phyloP scores from a whole-genome alignment of 345 rosid genomes.

The Syzygium jambos region DNA sequence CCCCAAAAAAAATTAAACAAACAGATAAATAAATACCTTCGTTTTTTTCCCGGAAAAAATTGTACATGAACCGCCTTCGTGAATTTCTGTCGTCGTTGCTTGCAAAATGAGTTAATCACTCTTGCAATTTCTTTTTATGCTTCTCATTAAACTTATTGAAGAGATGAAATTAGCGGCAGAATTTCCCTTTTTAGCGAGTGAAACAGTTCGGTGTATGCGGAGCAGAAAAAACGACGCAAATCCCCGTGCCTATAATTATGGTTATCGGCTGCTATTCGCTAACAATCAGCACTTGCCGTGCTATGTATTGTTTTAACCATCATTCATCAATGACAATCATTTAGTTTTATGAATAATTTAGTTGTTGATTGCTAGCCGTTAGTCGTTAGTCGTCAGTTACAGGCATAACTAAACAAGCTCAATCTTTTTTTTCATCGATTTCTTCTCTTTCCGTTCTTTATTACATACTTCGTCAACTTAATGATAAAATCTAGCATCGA shows the following conservation, averaged over 20 bases:
- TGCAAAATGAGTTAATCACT: not conserved
- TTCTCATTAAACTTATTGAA: not conserved
- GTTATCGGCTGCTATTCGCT: not conserved
- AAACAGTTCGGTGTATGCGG: not conserved
- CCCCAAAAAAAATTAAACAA: not conserved
- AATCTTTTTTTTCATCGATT: not conserved
- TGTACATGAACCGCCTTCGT: not conserved
- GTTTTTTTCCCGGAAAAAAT: not conserved
- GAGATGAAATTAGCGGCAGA: not conserved
- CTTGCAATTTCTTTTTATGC: not conserved
- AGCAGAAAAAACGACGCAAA: not conserved
- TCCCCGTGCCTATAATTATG: fast-evolving
- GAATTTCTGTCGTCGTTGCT: not conserved
- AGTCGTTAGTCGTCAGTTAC: not conserved
- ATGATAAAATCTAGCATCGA: not conserved
- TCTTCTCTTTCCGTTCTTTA: not conserved
- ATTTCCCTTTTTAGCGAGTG: not conserved
- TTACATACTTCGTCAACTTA: not conserved
- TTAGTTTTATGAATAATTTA: not conserved
- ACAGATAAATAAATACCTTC: not conserved
- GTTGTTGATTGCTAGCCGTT: too few relatives aligned
- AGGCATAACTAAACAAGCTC: not conserved
- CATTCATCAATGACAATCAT: not conserved
- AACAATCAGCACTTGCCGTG: fast-evolving
- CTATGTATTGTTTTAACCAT: not conserved